Evolutionary conservation across 345 rosid genomes (phyloP).

Genomic region (Heritiera fomes): DNA sequence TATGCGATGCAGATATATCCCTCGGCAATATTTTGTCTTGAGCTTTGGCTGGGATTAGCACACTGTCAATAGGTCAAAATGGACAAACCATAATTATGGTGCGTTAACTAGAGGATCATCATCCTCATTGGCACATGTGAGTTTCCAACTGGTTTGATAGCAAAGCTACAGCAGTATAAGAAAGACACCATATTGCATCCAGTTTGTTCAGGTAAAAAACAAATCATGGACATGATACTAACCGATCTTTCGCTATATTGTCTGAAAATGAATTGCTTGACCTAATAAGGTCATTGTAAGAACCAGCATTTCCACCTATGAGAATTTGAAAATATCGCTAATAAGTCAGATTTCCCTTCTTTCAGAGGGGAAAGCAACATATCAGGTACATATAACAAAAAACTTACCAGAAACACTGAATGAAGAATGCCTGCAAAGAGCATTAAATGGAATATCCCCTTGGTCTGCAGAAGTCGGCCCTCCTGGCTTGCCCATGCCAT

Average conservation of each 20-base stretch:
- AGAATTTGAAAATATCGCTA: not conserved
- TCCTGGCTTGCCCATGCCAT: conserved; percentile 36
- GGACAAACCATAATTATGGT: not conserved
- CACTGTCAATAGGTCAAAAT: conserved; percentile 25
- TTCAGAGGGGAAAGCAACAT: not conserved
- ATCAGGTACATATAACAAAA: conserved; percentile 9
- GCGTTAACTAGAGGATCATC: not conserved
- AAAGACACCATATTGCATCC: not conserved
- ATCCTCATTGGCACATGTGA: not conserved
- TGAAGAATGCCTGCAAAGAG: conserved; percentile 42
- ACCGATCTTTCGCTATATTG: conserved; percentile 41
- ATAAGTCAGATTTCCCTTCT: not conserved
- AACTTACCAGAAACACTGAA: conserved; percentile 34
- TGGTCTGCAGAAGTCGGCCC: conserved; percentile 32
- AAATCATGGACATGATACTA: conserved; percentile 24
- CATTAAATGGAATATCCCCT: conserved; percentile 32
- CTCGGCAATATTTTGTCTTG: conserved; percentile 31
- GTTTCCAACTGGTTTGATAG: not conserved
- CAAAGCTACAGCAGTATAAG: not conserved
- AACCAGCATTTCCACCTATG: conserved; percentile 38
- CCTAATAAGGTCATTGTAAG: conserved; percentile 38
- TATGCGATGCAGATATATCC: conserved; percentile 27
- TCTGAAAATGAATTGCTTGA: conserved; percentile 35
- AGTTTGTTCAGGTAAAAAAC: not conserved
- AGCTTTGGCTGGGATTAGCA: conserved; percentile 25